Base-by-base conservation (phyloP, 2,329 filamentous ascomycete species). In the Cercospora zeina region DNA sequence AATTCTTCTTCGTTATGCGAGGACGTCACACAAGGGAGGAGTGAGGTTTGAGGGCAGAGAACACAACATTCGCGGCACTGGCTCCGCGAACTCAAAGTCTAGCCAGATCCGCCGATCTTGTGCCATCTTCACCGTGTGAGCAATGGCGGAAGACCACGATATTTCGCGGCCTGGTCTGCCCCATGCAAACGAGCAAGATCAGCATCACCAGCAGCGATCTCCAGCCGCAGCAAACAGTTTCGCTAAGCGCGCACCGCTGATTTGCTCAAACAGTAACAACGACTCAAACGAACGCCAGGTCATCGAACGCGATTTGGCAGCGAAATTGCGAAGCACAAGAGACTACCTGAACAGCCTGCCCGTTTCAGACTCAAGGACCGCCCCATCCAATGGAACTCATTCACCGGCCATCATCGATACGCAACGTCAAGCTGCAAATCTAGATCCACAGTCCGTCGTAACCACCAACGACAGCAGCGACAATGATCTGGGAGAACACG, bases 221-320 rank as follows among this genome's bases (percentile, higher is more conserved):
- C 36, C 36, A 1, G 55, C 31, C 16, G 24, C 50, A 3, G 50
- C 55, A 42, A 59, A 51, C 14, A 54, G 19, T 16, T 59, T 47
- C 8, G 56, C 47, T 21, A 59, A 45, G 56, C 56, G 56, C 31
- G 56, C 37, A 16, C 37, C 58, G 34, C 50, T 16, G 2, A 7
- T 27, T 3, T 1, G 1, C 24, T 10, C 39, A 13, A 36, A 14
- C 14, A 21, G 13, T n/a, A n/a, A 16, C n/a, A 55, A 21, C 19
- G 58, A 54, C 14, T 51, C 36, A 13, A 50, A 54, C 9, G 58
- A 61, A 19, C 58, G 59, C 42, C 49, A 24, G 19, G 59, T 60
- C 39, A 65, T 68, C n/a, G 63, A 67, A 34, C 61, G 62, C 14
- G 63, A 62, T 27, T 36, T 68, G n/a, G 54, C 60, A 37, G 62